Evolutionary conservation across 2,329 filamentous ascomycete genomes (phyloP), one percentile per base, ranked within the genome.

Genomic region (Phoma sp.): DNA sequence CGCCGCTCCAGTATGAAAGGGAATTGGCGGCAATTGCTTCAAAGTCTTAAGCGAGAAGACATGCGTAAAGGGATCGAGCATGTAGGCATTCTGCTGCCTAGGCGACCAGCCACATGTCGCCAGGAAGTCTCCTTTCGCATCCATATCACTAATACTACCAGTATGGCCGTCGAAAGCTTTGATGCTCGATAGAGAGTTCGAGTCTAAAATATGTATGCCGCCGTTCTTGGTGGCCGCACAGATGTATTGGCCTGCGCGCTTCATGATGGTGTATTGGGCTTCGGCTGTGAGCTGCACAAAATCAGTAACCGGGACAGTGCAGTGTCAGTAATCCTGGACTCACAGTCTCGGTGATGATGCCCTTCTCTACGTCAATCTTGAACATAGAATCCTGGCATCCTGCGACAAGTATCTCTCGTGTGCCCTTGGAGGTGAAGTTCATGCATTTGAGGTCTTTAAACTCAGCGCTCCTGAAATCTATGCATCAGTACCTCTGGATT

Each of bases 31-130:
- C 70, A 97, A 85, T 22, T 92, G 91, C 14, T 86, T 84, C 78
- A 97, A 84, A 40, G 91, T 95, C 77, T 96, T 96, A 41, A 99
- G 82, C 69, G 98, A 93, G 69, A 96, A 98, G 30, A 98, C 92
- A 65, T 97, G 96, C 55, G 96, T 91, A 54, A 98, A 87, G 0
- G 92, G 91, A 69, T 99, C 95, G 30, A 96, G 85, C 79, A 96
- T 92, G 59, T 90, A 89, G 36, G 86, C 86, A 32, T 88, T 86
- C 61, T 90, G 82, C 67, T 93, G 91, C 62, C 93, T 86, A 23
- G 91, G 83, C 1, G 93, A 96, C 76, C 91, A 96, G 32, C 95
- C 95, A 73, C 95, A 99, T 4, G 95, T 98, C 22, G 98, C 89
- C 48, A 99, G 86, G 62, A 95, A 95, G 73, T 98, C 93, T 68